These are phyloP conservation scores for Debaryomyces sp. DNA, from an alignment of 1,139 yeast species.

Conservation along the genomic window DNA sequence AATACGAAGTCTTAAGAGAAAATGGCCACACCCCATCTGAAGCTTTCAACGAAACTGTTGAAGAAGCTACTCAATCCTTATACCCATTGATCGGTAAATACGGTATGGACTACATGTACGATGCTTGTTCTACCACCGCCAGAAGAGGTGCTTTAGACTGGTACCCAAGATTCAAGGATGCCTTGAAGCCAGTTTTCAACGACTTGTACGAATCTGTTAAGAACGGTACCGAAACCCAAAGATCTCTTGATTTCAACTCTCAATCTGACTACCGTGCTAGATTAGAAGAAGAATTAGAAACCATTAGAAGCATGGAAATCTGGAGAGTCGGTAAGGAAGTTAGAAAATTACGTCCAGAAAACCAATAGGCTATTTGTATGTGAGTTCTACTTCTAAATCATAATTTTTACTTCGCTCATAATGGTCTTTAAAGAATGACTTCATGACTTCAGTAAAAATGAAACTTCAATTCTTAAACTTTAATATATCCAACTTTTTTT, in stretches of 20 bases:
- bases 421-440: conserved; percentile 39
- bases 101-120: conserved; percentile 99
- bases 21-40: conserved; percentile 99
- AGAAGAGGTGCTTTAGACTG: conserved; percentile 99
- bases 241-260: conserved; percentile 98
- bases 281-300: conserved; percentile 90
- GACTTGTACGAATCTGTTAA: conserved; percentile 93
- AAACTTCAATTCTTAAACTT: conserved; percentile 27
- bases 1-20: conserved; percentile 99
- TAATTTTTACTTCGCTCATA: conserved; percentile 12
- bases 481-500: conserved; percentile 14
- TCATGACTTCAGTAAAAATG: conserved; percentile 12
- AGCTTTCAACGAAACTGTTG: conserved; percentile 99
- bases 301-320: conserved; percentile 97
- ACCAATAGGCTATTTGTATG: conserved; percentile 55
- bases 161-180: conserved; percentile 99
- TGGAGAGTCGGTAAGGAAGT: conserved; percentile 99
- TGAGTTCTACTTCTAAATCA: conserved; percentile 2
- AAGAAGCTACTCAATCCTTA: conserved; percentile 98
- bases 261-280: conserved; percentile 97
- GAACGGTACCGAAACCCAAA: conserved; percentile 96
- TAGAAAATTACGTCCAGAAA: conserved; percentile 99
- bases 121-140: conserved; percentile 99
- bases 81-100: conserved; percentile 98
- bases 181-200: conserved; percentile 97